Evolutionary conservation across 2,329 filamentous ascomycete genomes (phyloP), one percentile per base, ranked within the genome.

Genomic region (Raffaelea arxii): DNA sequence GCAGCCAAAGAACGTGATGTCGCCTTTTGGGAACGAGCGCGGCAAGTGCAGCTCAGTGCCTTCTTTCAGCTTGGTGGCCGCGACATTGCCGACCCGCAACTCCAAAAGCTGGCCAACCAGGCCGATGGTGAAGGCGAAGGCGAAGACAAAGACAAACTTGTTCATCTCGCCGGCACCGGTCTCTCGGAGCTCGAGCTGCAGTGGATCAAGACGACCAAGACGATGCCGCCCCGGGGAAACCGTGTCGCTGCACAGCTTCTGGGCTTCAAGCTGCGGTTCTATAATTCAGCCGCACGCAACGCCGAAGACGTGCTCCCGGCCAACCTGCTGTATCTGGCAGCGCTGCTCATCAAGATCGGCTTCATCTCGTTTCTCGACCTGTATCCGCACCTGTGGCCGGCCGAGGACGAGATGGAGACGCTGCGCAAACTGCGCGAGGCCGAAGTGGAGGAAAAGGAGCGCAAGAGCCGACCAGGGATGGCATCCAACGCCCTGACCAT

Each of bases 241-340:
- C 80, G 84, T 38, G 87, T 94, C 49, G 92, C 92, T 1, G 94
- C 94, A 25, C 92, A 97, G 61, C 75, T 98, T 4, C 80, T 98
- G 14, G 92, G 92, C 4, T 98, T 98, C 74, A 98, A 98, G 65
- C 76, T 98, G 43, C 86, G 87, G 14, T 98, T 95, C 63, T 98
- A 98, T 60, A 85, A 87, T 36, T 94, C 88, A 0, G 72, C 82
- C 24, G 81, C 84, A 30, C 79, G 91, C 32, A 45, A 43, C 47
- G 80, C 86, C 49, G 75, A 81, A 46, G 92, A 97, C 57, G 74
- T 82, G 3, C 72, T 97, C 2, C 92, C 92, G 0, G 86, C 92
- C 35, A 98, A 98, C 56, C 73, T 98, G 3, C 87, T 97, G 25
- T 94, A 92, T 55, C 76, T 98, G 18, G 84, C 90, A 0, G 90